Evolutionary conservation across 192 early-diverging fungal genomes (phyloP).

Genomic region (Backusella macrospora): DNA sequence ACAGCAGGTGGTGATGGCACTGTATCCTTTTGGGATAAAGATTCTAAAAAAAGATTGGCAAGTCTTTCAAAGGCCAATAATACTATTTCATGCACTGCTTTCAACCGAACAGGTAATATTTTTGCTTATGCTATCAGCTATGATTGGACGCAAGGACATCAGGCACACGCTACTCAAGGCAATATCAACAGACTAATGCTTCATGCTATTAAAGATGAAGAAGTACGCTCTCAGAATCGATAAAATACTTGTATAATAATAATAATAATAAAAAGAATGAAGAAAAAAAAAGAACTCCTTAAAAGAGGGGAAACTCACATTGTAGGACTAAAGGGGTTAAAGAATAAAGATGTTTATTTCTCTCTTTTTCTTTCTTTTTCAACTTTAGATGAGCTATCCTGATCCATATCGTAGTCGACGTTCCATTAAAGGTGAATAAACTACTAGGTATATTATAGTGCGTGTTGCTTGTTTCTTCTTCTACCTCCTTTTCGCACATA

Average conservation of each 20-base stretch:
- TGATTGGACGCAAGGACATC: slow-evolving; percentile 63
- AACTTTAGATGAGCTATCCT: slow-evolving; percentile 4
- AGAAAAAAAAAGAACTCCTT: neutral
- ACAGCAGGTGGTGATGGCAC: slow-evolving; percentile 87
- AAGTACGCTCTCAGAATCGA: slow-evolving; percentile 46
- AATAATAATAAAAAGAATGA: neutral
- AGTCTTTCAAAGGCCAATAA: slow-evolving; percentile 62
- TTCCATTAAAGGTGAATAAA: slow-evolving; percentile 23
- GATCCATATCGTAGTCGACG: slow-evolving; percentile 17
- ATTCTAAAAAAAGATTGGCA: slow-evolving; percentile 84
- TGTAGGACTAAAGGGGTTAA: neutral
- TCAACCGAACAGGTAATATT: slow-evolving; percentile 77
- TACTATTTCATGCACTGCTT: slow-evolving; percentile 76
- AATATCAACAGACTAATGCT: slow-evolving; percentile 53
- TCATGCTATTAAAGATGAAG: slow-evolving; percentile 76
- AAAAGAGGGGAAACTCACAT: slow-evolving; percentile 1
- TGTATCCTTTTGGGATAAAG: slow-evolving; percentile 92
- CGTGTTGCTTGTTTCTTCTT: neutral
- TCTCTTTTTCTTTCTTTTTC: neutral
- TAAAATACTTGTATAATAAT: neutral
- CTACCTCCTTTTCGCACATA: neutral
- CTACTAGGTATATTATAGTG: slow-evolving; percentile 10
- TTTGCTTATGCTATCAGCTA: slow-evolving; percentile 95
- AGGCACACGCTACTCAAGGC: slow-evolving; percentile 62
- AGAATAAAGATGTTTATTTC: neutral